A percentile compares a stretch with the other conserved stretches of the same genome.
phyloP scores from a whole-genome alignment of 441 rosid genomes.

The Croton laevigatus region DNA sequence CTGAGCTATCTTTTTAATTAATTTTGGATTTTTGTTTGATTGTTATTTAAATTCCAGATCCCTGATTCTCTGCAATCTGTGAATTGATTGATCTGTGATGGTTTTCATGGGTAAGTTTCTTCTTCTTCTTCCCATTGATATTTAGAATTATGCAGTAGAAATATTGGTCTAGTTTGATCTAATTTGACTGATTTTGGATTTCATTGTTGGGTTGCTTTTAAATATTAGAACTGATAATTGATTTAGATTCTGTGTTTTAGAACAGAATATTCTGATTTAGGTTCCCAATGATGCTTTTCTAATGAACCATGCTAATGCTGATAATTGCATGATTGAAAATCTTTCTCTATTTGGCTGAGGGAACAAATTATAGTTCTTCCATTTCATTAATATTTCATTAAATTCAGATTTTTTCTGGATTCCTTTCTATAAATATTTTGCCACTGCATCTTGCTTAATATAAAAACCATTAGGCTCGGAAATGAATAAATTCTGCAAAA shows the following conservation, averaged over 20 bases:
- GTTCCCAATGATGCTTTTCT: constrained; percentile 42
- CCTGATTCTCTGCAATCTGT: no score
- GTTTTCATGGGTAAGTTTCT: not conserved
- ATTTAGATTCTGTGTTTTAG: not conserved
- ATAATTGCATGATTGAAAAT: constrained; percentile 27
- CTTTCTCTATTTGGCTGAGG: constrained; percentile 32
- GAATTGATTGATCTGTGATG: not conserved
- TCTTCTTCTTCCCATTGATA: not conserved
- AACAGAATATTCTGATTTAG: not conserved
- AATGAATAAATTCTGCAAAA: no score
- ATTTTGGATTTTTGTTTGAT: not conserved
- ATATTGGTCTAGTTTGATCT: no score
- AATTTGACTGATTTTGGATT: not conserved
- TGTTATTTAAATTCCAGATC: not conserved
- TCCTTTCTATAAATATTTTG: no score
- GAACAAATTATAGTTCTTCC: constrained; percentile 13
- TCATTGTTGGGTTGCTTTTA: not conserved
- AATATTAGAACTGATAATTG: not conserved
- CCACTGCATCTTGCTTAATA: no score
- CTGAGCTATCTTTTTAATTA: not conserved
- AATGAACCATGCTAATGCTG: constrained; percentile 67
- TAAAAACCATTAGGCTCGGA: no score
- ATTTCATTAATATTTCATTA: no score
- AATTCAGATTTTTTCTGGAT: no score
- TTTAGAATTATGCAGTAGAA: not conserved